Evolutionary conservation across 805 yeast genomes (phyloP).

Genomic region (Saturnispora serradocipensis): DNA sequence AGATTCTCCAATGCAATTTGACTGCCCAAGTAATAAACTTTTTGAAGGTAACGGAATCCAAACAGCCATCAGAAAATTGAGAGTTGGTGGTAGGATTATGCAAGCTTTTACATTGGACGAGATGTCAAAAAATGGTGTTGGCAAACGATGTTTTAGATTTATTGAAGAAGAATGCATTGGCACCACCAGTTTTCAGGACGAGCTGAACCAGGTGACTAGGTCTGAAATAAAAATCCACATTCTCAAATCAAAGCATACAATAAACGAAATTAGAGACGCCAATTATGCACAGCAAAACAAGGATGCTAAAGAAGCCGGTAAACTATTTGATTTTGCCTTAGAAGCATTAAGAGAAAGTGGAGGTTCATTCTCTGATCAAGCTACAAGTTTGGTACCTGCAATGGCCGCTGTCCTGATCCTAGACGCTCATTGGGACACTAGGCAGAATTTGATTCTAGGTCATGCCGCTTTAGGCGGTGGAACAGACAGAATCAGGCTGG

Average conservation of each 20-base stretch:
- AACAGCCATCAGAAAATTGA: conserved; percentile 62
- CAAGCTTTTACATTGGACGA: conserved; percentile 89
- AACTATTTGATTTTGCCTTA: conserved; percentile 66
- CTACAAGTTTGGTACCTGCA: conserved; percentile 34
- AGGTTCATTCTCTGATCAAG: conserved; percentile 37
- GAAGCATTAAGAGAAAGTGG: conserved; percentile 58
- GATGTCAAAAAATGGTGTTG: conserved; percentile 70
- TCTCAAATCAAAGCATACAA: conserved; percentile 54
- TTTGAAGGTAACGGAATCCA: conserved; percentile 58
- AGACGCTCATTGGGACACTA: conserved; percentile 77
- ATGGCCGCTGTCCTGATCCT: conserved; percentile 81
- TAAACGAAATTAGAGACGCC: conserved; percentile 64
- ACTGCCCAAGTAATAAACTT: conserved; percentile 48
- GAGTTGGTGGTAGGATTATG: conserved; percentile 81
- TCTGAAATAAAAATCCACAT: conserved; percentile 73
- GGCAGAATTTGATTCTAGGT: conserved; percentile 50
- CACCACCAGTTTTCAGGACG: conserved; percentile 42
- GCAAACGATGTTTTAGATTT: conserved; percentile 68
- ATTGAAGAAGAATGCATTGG: conserved; percentile 53
- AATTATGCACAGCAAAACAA: conserved; percentile 82
- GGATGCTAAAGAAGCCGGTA: conserved; percentile 64
- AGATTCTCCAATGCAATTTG: conserved; percentile 66
- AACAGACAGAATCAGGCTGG: conserved; percentile 55
- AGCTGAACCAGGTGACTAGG: conserved; percentile 28
- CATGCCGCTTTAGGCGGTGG: conserved; percentile 98